Evolutionary conservation across 129 eudicot genomes (phyloP), one percentile per base, ranked within the genome.

Genomic region (Ambrosia artemisiifolia): DNA sequence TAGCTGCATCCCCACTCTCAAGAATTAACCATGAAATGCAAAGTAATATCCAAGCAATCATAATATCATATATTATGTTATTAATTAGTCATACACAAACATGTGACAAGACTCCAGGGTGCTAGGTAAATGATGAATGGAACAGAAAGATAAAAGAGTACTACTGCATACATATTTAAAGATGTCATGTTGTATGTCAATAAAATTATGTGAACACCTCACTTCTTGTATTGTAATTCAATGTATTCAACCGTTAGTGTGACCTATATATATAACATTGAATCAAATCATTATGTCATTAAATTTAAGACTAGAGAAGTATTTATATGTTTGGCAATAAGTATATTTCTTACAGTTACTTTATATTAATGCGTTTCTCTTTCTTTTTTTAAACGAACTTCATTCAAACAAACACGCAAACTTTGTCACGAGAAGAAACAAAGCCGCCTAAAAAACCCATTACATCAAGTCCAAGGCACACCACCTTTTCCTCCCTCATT

Each of bases 1-100:
- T 54, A 88, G 95, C 60, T 88, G 95, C 76, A 70, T 80, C 40
- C 84, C 86, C 2, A 11, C 35, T 20, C 62, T 55, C 34, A 55
- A 64, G 74, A 73, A 68, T 82, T 60, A 74, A 79, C 11, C 28
- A 55, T 0, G 0, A 40, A 63, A 55, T 12, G 57, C 42, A 5
- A 47, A 74, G 73, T 71, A 17, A 49, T 34, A 38, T 18, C 40
- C 24, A 40, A 17, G 20, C 11, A 40, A 16, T 24, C 11, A n/a
- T n/a, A n/a, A n/a, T n/a, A n/a, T n/a, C n/a, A 14, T 30, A 30
- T 8, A 14, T 51, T 63, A 6, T 50, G 20, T 12, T 18, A 71
- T 33, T 8, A 44, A 71, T 33, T 8, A 44, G 33, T 24, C 28
- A 57, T 57, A 59, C 7, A 17, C 17, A 13, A 30, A 20, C 8